These are phyloP conservation scores for Picea sitchensis DNA, from an alignment of 75 land plant species.

Conservation along the genomic window DNA sequence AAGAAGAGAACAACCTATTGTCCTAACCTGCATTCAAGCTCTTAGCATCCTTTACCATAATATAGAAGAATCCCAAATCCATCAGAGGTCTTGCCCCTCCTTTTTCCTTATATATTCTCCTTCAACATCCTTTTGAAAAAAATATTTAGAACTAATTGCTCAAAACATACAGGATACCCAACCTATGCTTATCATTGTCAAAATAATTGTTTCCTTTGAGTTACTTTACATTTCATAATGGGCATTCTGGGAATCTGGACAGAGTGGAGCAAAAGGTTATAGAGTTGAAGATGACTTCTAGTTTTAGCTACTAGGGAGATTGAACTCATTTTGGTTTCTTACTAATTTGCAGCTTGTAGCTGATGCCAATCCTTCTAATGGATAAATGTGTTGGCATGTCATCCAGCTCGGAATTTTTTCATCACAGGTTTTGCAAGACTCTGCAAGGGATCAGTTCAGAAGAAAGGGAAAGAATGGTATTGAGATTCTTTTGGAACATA, in stretches of 20 bases:
- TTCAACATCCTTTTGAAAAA: no score
- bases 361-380: slow-evolving; percentile 5
- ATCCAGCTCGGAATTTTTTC: slow-evolving; percentile 89
- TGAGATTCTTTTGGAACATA: neutral
- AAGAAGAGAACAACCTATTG: neutral
- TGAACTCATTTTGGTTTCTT: slow-evolving; percentile 7
- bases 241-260: neutral
- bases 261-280: neutral
- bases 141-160: neutral
- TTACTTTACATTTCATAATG: neutral
- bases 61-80: neutral
- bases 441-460: slow-evolving; percentile 36
- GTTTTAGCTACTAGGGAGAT: neutral
- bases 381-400: slow-evolving; percentile 9
- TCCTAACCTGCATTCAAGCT: neutral
- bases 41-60: neutral
- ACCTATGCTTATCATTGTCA: neutral
- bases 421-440: slow-evolving; percentile 89
- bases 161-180: neutral
- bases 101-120: neutral
- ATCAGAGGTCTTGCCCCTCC: neutral
- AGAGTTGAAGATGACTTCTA: neutral
- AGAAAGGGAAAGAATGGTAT: slow-evolving; percentile 60
- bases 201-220: neutral
- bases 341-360: neutral